phyloP scores from a whole-genome alignment of 164 flowering plant genomes.

The Taxillus chinensis region DNA sequence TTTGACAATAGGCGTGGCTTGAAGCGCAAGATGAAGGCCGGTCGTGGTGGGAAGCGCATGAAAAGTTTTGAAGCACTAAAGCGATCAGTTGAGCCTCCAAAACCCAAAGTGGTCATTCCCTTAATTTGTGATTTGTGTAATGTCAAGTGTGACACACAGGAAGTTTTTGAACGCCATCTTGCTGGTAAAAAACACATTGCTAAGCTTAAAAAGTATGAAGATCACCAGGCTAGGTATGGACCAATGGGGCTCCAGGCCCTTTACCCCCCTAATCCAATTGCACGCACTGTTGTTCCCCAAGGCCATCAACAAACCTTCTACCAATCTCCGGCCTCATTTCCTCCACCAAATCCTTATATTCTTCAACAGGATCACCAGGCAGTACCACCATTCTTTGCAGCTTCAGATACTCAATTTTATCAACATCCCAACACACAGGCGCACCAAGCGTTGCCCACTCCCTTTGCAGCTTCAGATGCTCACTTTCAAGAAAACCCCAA shows the following conservation, averaged over 20 bases:
- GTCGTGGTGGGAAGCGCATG: slow-evolving; percentile 17
- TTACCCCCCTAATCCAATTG: slow-evolving; percentile 9
- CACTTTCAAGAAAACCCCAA: slow-evolving; percentile 4
- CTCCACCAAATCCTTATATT: slow-evolving; percentile 3
- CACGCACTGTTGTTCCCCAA: slow-evolving; percentile 12
- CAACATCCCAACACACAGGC: slow-evolving; percentile 5
- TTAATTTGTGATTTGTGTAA: slow-evolving; percentile 3
- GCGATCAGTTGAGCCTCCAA: not conserved
- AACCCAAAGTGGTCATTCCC: not conserved
- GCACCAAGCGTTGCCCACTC: slow-evolving; percentile 3
- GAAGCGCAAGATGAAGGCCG: slow-evolving; percentile 18
- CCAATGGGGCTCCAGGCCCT: slow-evolving; percentile 5
- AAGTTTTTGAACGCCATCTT: slow-evolving; percentile 2
- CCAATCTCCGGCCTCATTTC: slow-evolving; percentile 5
- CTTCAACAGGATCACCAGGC: slow-evolving; percentile 10
- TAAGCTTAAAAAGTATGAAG: slow-evolving; percentile 2
- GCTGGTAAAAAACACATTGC: slow-evolving; percentile 3
- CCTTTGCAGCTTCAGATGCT: not conserved
- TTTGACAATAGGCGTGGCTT: slow-evolving; percentile 5
- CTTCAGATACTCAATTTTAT: not conserved
- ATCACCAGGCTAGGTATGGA: slow-evolving; percentile 3
- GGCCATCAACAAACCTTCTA: slow-evolving; percentile 10
- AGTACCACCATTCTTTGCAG: slow-evolving; percentile 1
- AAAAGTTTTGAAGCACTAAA: slow-evolving; percentile 2
- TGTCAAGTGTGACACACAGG: slow-evolving; percentile 7